Evolutionary conservation across 805 yeast species (phyloP).

Genomic region (Torulaspora gathmanii): DNA sequence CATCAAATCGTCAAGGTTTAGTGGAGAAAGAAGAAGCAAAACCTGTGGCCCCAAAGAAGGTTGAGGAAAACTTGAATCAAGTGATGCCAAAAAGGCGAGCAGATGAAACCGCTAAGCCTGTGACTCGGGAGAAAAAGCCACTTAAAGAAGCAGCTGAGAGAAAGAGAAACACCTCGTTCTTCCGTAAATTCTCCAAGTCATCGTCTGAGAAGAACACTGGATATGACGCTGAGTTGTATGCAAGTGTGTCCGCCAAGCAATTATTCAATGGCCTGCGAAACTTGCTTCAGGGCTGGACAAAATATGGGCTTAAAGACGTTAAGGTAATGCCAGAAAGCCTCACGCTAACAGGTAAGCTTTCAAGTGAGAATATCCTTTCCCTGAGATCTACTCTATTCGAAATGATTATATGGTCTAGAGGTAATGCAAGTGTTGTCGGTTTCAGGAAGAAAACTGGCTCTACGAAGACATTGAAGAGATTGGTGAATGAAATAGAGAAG

Average conservation of each 20-base stretch:
- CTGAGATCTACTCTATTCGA: conserved; percentile 61
- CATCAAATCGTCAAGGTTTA: conserved; percentile 9
- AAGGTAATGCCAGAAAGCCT: conserved; percentile 41
- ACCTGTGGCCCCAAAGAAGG: background rate
- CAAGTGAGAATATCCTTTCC: conserved; percentile 57
- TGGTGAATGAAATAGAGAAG: conserved; percentile 58
- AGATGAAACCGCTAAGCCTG: conserved; percentile 10
- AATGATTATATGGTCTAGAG: conserved; percentile 45
- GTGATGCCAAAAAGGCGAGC: conserved; percentile 13
- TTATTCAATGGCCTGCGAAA: conserved; percentile 61
- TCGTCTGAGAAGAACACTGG: conserved; percentile 13
- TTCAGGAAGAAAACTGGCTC: conserved; percentile 66
- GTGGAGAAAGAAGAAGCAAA: conserved; percentile 2
- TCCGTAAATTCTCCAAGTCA: conserved; percentile 35
- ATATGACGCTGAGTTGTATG: conserved; percentile 25
- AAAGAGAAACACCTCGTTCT: conserved; percentile 30
- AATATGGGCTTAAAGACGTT: conserved; percentile 61
- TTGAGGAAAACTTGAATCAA: conserved; percentile 11
- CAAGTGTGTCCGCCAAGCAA: conserved; percentile 43
- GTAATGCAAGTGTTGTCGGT: conserved; percentile 48
- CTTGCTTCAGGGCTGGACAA: conserved; percentile 61
- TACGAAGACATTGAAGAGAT: conserved; percentile 51
- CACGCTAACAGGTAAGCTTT: conserved; percentile 55
- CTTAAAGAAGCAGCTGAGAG: conserved; percentile 22
- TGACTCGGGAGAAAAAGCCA: conserved; percentile 10